Base-by-base conservation (phyloP, 2,329 filamentous ascomycete genomes). In the Nemania bipapillata region DNA sequence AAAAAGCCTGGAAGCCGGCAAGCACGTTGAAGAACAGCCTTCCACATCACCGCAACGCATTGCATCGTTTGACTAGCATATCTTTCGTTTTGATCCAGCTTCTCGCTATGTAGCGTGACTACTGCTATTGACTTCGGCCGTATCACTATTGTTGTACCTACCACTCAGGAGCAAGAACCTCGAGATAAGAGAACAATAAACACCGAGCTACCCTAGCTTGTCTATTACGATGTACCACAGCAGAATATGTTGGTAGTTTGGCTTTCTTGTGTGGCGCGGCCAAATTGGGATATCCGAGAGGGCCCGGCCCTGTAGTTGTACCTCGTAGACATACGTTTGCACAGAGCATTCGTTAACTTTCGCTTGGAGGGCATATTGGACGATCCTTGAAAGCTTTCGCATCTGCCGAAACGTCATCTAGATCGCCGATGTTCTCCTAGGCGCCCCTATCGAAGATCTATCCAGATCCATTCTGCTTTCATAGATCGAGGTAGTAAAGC, bases 1-100 rank as follows among this genome's bases (percentile, higher is more conserved):
- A 76, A 77, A 65, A 67, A 57, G 30, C 12, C 58, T n/a, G 59
- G 69, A 28, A 73, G 68, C 26, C 72, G 72, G 45, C 50, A 69
- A 66, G 49, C 63, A 47, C 71, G 64, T 26, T 74, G 64, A 74
- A 60, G 20, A n/a, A 52, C 45, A 26, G 26, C 32, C 26, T 49
- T 35, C 2, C 40, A 32, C 54, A 58, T 66, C 52, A 35, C 60
- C 37, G 52, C 40, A 35, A 30, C 60, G 52, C 58, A 30, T 52
- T 53, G 49, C 60, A 40, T 45, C 32, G 11, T 57, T 58, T 60
- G 50, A 64, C 60, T 57, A 42, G 55, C 59, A 50, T 52, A 45
- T 24, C 54, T 28, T 58, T 28, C 49, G 45, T 59, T 49, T 26
- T 49, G 53, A 63, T 42, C 12, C 28, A 35, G 37, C 45, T 57